Evolutionary conservation across 345 rosid species (phyloP).

Genomic region (Hypericum perforatum): DNA sequence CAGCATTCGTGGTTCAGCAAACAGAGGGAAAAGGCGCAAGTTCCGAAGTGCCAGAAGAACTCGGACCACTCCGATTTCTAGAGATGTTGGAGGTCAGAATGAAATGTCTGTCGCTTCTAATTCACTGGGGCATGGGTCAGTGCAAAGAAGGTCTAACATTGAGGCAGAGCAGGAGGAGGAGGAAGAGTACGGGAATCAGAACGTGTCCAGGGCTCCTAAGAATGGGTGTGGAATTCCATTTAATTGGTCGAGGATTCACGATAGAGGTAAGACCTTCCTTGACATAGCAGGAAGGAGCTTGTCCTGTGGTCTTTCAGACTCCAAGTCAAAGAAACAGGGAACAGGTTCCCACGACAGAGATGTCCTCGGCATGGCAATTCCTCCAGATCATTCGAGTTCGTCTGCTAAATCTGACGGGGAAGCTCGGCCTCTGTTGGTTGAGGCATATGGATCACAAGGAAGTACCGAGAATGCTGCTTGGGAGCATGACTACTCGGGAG

Average conservation of each 20-base stretch:
- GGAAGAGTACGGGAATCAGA: constrained; percentile 34
- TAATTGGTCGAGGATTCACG: constrained; percentile 97
- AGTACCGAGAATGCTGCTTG: constrained; percentile 60
- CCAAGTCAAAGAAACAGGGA: constrained; percentile 48
- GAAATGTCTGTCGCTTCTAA: constrained; percentile 86
- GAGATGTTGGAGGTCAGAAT: constrained; percentile 43
- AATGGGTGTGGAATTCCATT: constrained; percentile 94
- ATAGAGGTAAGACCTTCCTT: constrained; percentile 65
- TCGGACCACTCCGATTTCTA: constrained; percentile 28
- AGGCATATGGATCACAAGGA: constrained; percentile 50
- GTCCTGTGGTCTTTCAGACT: constrained; percentile 80
- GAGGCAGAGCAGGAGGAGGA: constrained; percentile 40
- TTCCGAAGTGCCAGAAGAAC: constrained; percentile 53
- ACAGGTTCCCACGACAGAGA: constrained; percentile 42
- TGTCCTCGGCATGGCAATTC: constrained; percentile 46
- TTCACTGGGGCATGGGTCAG: constrained; percentile 41
- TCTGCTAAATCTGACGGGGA: constrained; percentile 42
- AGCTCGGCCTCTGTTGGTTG: constrained; percentile 63
- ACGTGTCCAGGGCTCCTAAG: constrained; percentile 53
- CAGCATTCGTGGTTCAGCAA: constrained; percentile 30
- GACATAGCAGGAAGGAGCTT: constrained; percentile 94
- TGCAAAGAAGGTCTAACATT: constrained; percentile 22
- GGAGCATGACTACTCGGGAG: constrained; percentile 92
- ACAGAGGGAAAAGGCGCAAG: constrained; percentile 49
- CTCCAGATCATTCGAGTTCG: constrained; percentile 49